Conservation (phyloP, 345 rosid species). For the Salix purpurea region DNA sequence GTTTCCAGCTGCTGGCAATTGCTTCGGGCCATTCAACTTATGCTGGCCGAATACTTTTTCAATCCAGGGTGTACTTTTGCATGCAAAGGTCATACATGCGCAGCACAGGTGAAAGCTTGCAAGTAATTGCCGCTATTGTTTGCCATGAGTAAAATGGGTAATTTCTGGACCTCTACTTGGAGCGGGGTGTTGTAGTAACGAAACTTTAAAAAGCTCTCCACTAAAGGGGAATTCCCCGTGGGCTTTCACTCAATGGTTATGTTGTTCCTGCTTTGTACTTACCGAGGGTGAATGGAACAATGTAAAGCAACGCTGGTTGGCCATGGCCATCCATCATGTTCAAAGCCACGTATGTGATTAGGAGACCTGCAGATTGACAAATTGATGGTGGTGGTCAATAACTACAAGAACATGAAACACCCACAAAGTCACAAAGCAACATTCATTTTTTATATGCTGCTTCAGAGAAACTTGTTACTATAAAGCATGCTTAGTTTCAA, state of each 20-base stretch:
- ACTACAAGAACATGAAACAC: not conserved
- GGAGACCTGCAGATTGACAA: constrained; percentile 21
- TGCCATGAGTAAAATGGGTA: not conserved
- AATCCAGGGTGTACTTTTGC: not conserved
- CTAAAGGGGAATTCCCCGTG: not conserved
- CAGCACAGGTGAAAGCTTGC: not conserved
- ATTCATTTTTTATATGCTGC: not conserved
- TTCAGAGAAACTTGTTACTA: not conserved
- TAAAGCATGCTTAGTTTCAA: not conserved
- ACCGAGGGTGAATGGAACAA: constrained; percentile 36
- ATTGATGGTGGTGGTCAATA: not conserved
- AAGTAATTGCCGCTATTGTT: not conserved
- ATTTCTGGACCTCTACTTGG: not conserved
- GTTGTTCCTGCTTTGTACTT: not conserved
- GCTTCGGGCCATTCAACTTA: not conserved
- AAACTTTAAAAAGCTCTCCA: not conserved
- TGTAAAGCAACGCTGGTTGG: constrained; percentile 33
- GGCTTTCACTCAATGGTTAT: not conserved
- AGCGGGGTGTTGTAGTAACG: not conserved
- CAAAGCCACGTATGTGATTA: constrained; percentile 31
- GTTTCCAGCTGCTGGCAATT: not conserved
- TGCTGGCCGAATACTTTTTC: not conserved
- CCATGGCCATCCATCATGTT: constrained; percentile 40
- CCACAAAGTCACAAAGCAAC: not conserved
- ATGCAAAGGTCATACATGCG: not conserved